Percentiles rank a stretch among this genome's conserved stretches.
These are phyloP conservation scores for Volvox africanus DNA, from an alignment of 139 green algal species.

Conservation along the genomic window DNA sequence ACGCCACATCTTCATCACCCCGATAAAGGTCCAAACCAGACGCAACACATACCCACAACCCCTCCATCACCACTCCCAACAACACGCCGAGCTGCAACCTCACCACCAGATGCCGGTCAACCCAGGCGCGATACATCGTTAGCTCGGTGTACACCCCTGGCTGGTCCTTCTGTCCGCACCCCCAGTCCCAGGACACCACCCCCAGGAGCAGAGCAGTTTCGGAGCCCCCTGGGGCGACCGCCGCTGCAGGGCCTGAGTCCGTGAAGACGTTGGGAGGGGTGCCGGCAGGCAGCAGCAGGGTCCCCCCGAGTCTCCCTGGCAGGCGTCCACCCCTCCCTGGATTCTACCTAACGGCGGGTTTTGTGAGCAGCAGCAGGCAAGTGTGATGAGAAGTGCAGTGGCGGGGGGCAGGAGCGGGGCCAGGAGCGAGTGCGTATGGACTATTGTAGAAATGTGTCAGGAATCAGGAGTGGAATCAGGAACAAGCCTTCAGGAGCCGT, in stretches of 20 bases:
- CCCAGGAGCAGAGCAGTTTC: slow-evolving; percentile 24
- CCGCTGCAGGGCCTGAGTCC: background rate
- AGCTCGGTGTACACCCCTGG: slow-evolving; percentile 35
- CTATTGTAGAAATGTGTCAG: too few relatives aligned
- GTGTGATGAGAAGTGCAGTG: too few relatives aligned
- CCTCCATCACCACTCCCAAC: background rate
- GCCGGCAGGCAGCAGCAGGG: slow-evolving; percentile 41
- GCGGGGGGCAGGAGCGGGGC: background rate
- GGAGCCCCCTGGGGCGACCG: background rate
- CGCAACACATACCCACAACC: background rate
- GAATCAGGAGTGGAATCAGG: too few relatives aligned
- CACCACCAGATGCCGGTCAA: slow-evolving; percentile 39
- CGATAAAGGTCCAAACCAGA: too few relatives aligned
- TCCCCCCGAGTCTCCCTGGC: slow-evolving; percentile 55
- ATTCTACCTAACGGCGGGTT: too few relatives aligned
- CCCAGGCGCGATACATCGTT: slow-evolving; percentile 15
- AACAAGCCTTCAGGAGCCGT: too few relatives aligned
- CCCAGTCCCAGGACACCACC: slow-evolving; percentile 51
- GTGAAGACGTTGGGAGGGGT: slow-evolving; percentile 30
- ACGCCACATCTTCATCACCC: too few relatives aligned
- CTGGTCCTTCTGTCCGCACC: slow-evolving; percentile 39
- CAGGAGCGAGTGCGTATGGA: background rate
- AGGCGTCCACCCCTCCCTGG: slow-evolving; percentile 47
- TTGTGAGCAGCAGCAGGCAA: too few relatives aligned
- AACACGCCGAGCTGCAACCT: background rate